Percentiles rank a stretch among this genome's conserved stretches.
Conservation (phyloP, 2,329 filamentous ascomycete genomes). For the Hysterium pulicare region DNA sequence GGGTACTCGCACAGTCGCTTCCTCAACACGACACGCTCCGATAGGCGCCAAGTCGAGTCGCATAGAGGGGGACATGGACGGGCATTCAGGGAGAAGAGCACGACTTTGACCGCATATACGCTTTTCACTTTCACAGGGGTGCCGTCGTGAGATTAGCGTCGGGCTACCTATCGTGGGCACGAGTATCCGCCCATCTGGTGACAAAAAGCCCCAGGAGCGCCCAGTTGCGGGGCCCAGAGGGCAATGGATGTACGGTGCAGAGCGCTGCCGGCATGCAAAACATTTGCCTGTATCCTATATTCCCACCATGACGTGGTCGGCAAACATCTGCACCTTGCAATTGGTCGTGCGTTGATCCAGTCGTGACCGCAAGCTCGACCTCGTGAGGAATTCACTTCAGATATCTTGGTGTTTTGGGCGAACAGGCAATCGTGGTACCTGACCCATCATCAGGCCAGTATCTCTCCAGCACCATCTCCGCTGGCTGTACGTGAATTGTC, state of each 20-base stretch:
- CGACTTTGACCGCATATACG: no score
- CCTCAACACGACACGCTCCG: slow-evolving; percentile 2
- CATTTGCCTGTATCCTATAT: slow-evolving; percentile 5
- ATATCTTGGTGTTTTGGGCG: slow-evolving; percentile 10
- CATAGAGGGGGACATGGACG: slow-evolving; percentile 1
- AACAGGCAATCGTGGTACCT: slow-evolving; percentile 2
- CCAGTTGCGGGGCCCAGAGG: neutral
- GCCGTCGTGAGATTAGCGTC: no score
- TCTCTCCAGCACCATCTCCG: slow-evolving; percentile 1
- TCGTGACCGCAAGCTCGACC: slow-evolving; percentile 24
- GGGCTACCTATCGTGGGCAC: neutral
- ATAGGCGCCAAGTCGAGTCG: slow-evolving; percentile 12
- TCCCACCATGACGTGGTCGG: slow-evolving; percentile 16
- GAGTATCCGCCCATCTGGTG: neutral
- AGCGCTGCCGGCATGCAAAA: slow-evolving; percentile 4
- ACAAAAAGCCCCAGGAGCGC: no score
- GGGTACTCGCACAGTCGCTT: slow-evolving; percentile 12
- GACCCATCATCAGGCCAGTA: slow-evolving; percentile 2
- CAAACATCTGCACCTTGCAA: slow-evolving; percentile 10
- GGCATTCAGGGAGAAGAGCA: no score
- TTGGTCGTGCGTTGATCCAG: slow-evolving; percentile 19
- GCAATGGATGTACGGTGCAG: neutral
- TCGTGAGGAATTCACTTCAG: slow-evolving; percentile 23
- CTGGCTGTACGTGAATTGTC: slow-evolving; percentile 2
- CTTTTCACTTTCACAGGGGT: no score